Evolutionary conservation across 768 basidiomycete genomes (phyloP).

Genomic region (Favolaschia claudopus): DNA sequence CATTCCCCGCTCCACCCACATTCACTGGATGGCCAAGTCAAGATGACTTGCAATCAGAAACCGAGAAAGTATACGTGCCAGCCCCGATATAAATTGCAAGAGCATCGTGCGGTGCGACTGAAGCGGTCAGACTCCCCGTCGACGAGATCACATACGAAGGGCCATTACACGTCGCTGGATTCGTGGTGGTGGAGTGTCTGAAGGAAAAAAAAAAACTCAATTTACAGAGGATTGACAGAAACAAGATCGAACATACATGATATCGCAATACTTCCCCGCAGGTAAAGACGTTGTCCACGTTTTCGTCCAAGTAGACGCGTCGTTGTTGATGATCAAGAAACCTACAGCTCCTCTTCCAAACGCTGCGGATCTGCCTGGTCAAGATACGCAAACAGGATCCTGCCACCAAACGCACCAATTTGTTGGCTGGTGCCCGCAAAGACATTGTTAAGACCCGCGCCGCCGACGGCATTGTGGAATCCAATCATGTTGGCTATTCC

Average conservation of each 20-base stretch:
- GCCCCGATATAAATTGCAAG: conserved; percentile 19
- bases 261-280: conserved; percentile 27
- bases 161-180: conserved; percentile 15
- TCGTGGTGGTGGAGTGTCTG: conserved; percentile 13
- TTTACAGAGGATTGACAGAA: too few relatives aligned
- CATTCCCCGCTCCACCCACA: too few relatives aligned
- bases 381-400: neutral
- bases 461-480: conserved; percentile 29
- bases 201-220: neutral
- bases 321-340: conserved; percentile 24
- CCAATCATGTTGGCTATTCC: conserved; percentile 25
- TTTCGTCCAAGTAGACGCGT: conserved; percentile 2
- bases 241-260: conserved; percentile 16
- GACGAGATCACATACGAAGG: conserved; percentile 13
- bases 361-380: neutral
- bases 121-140: conserved; percentile 26
- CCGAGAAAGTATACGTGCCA: conserved; percentile 1
- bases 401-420: conserved; percentile 17
- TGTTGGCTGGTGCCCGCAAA: conserved; percentile 23
- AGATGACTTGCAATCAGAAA: neutral
- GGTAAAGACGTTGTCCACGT: conserved; percentile 18
- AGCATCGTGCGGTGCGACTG: conserved; percentile 25
- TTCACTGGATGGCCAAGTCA: too few relatives aligned
- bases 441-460: conserved; percentile 18
- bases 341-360: conserved; percentile 20